phyloP scores from a whole-genome alignment of 306 rosid species.

The Prunus mira region DNA sequence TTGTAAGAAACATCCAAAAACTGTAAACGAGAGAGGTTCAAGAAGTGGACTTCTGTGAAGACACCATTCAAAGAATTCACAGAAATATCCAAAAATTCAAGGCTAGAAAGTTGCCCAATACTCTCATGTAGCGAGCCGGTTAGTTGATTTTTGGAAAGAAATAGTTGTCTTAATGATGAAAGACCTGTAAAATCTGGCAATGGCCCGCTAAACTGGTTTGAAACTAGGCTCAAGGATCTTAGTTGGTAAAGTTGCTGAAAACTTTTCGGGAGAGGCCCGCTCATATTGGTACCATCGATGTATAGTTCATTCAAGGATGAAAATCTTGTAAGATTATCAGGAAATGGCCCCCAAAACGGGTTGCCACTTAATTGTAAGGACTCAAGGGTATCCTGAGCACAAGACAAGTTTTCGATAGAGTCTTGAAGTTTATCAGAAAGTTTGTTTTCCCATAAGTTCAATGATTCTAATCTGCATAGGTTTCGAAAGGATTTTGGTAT shows the following conservation, averaged over 20 bases:
- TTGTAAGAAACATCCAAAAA: neutral
- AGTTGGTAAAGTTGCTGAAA: constrained; percentile 20
- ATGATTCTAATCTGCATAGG: constrained; percentile 12
- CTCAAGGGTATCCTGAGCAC: constrained; percentile 8
- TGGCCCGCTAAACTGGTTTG: constrained; percentile 14
- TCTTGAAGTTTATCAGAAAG: constrained; percentile 24
- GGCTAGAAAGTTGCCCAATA: constrained; percentile 20
- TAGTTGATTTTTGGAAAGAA: neutral
- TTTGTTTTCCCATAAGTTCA: neutral
- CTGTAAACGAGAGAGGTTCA: neutral
- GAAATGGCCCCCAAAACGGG: constrained; percentile 20
- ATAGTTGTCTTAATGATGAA: neutral
- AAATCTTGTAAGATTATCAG: constrained; percentile 16
- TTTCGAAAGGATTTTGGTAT: constrained; percentile 13
- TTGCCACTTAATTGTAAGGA: constrained; percentile 5
- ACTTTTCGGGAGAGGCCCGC: constrained; percentile 15
- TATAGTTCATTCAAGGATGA: constrained; percentile 8
- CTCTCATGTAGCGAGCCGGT: constrained; percentile 12
- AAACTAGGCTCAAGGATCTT: constrained; percentile 16
- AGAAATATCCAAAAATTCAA: rapidly evolving
- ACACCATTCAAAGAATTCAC: constrained; percentile 15
- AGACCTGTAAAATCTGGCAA: constrained; percentile 12
- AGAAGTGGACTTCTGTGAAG: constrained; percentile 22
- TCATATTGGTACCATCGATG: constrained; percentile 9
- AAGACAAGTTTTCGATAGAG: constrained; percentile 12